Base-by-base conservation (phyloP, 2,329 filamentous ascomycete genomes). In the Aspergillus clavatus region DNA sequence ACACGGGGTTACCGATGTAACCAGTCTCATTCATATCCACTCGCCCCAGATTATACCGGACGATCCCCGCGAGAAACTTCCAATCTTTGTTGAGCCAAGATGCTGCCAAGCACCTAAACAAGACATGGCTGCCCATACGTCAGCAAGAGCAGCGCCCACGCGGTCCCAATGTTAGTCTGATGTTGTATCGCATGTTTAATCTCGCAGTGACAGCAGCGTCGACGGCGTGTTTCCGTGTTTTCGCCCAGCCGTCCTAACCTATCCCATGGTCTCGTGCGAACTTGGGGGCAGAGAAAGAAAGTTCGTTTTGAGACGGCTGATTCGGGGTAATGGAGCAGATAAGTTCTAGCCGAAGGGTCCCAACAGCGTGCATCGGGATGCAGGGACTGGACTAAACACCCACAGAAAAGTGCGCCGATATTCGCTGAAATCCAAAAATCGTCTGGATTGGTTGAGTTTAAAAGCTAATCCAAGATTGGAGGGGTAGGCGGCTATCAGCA, bases 51-150 rank as follows among this genome's bases (percentile, higher is more conserved):
- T 47, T 47, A 6, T 42, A 33, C 27, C 50, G 43, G 37, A 24
- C 33, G 18, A 36, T 42, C 40, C 33, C 45, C 50, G 50, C 40
- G 47, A 38, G 45, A 43, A 45, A 18, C 45, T 50, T 12, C 47
- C 45, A 52, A 48, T 52, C 44, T 41, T 46, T 45, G 21, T 43
- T 38, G 36, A 40, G 51, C 56, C 55, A 58, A 58, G 54, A 45
- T 46, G n/a, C 14, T 37, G 56, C 55, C 55, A 59, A 58, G 56
- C 42, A 23, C 40, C 47, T 52, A 35, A 47, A 43, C 48, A 36
- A 42, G 45, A 42, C 42, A 40, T 54, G 38, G 46, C 39, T 45
- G 46, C 39, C 45, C 40, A 38, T 43, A 18, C 8, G 28, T 19
- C 18, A n/a, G 31, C n/a, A 35, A 11, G 14, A 35, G 16, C 18